Evolutionary conservation across 768 basidiomycete genomes (phyloP), one percentile per base, ranked within the genome.

Genomic region (Phaeotremella skinneri): DNA sequence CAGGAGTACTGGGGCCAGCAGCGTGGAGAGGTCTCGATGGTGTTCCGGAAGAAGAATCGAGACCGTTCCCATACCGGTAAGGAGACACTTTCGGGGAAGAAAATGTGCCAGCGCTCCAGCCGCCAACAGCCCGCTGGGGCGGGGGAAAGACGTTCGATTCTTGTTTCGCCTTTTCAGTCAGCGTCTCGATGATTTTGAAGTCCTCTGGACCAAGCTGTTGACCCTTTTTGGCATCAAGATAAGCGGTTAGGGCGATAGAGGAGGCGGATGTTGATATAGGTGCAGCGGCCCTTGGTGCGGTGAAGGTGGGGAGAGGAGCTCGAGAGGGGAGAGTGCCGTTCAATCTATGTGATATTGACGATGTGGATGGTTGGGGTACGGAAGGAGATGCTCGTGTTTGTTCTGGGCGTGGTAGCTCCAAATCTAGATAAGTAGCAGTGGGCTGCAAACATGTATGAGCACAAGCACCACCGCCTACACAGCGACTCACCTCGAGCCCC

Each of bases 211-310:
- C 52, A 42, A 69, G 63, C 16, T 43, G 51, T 49, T 68, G 62
- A 2, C 67, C 67, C 30, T 58, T 58, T 39, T 71, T 71, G 25
- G 64, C 69, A 27, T 66, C 64, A 3, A 71, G 39, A 54, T 68
- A 71, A 5, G 69, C 67, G 3, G 62, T 56, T 3, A 71, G 54
- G 4, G 69, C 69, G 2, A 52, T 51, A 9, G 61, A 61, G 1
- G 66, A 62, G 2, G 68, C 66, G 16, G 69, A 65, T 3, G 64
- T 37, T 31, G 42, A 29, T 7, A 3, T 26, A 9, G 43, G 32
- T 43, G 52, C 13, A 5, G 42, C 29, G n/a, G 55, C 27, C 17
- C 32, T 3, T 3, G 43, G 57, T 17, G 48, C 34, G 13, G 39
- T 27, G 53, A 54, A 58, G 23, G 52, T 49, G 5, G 61, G 61